Evolutionary conservation across 169 alveolate species (phyloP).

Genomic region (Eimeria acervulina): DNA sequence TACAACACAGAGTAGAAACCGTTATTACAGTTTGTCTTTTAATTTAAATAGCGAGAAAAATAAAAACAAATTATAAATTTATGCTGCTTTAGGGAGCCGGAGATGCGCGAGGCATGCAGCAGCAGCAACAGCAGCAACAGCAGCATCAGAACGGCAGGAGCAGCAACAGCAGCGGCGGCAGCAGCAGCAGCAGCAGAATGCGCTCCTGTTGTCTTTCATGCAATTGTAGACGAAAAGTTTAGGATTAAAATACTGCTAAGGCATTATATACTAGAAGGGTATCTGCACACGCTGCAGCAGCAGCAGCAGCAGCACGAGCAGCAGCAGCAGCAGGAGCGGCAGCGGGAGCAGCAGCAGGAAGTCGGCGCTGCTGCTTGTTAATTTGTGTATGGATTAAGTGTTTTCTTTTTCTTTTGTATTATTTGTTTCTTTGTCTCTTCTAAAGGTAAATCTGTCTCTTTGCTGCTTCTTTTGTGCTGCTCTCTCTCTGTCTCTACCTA

Average conservation of each 20-base stretch:
- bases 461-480: too few species aligned
- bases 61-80: background rate
- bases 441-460: too few species aligned
- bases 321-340: constrained; percentile 40
- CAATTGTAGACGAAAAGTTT: background rate
- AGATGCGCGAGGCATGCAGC: background rate
- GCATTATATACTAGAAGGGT: background rate
- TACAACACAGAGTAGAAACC: too few species aligned
- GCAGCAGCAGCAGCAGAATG: constrained; percentile 13
- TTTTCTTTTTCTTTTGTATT: background rate
- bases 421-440: background rate
- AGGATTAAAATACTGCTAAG: background rate
- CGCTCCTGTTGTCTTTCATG: background rate
- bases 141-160: constrained; percentile 14
- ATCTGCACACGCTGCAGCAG: background rate
- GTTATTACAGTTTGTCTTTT: background rate
- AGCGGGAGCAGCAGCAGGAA: constrained; percentile 38
- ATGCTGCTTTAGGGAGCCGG: background rate
- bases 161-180: constrained; percentile 33
- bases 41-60: background rate
- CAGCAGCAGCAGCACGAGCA: constrained; percentile 9
- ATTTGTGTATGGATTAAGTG: background rate
- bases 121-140: background rate
- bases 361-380: constrained; percentile 8
- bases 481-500: background rate